A percentile compares a stretch with the other conserved stretches of the same genome.
Evolutionary conservation across 2,329 filamentous ascomycete genomes (phyloP).

Genomic region (Camillea tinctor): DNA sequence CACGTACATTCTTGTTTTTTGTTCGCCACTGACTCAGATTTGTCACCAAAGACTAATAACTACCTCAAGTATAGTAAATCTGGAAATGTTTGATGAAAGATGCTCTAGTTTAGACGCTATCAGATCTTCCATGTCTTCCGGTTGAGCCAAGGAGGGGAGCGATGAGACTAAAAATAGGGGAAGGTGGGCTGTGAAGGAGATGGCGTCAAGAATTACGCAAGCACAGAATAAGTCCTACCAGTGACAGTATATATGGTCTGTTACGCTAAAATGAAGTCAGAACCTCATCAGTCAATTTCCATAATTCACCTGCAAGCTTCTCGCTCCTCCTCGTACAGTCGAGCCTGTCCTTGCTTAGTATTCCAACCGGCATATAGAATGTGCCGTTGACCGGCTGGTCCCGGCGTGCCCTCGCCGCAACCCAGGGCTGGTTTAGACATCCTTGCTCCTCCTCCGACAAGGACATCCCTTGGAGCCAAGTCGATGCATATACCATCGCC

Average conservation of each 20-base stretch:
- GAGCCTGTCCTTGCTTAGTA: conserved; percentile 20
- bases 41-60: no score
- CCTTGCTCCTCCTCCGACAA: conserved; percentile 34
- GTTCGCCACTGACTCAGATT: no score
- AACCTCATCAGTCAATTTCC: conserved; percentile 36
- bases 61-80: no score
- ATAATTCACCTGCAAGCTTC: conserved; percentile 33
- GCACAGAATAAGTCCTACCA: neutral
- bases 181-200: no score
- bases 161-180: no score
- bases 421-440: conserved; percentile 41
- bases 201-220: no score
- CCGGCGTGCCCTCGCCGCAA: conserved; percentile 29
- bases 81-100: no score
- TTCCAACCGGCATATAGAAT: conserved; percentile 39
- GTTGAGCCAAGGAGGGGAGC: no score
- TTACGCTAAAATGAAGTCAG: conserved; percentile 14
- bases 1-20: no score
- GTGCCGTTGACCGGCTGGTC: conserved; percentile 33
- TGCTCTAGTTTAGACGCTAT: no score
- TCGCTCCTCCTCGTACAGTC: conserved; percentile 26
- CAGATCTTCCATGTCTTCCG: no score
- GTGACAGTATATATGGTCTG: neutral
- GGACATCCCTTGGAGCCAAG: conserved; percentile 9
- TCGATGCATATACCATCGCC: conserved; percentile 15